These are phyloP conservation scores for Lactifluus piperatus DNA, from an alignment of 768 basidiomycete species.

Conservation along the genomic window DNA sequence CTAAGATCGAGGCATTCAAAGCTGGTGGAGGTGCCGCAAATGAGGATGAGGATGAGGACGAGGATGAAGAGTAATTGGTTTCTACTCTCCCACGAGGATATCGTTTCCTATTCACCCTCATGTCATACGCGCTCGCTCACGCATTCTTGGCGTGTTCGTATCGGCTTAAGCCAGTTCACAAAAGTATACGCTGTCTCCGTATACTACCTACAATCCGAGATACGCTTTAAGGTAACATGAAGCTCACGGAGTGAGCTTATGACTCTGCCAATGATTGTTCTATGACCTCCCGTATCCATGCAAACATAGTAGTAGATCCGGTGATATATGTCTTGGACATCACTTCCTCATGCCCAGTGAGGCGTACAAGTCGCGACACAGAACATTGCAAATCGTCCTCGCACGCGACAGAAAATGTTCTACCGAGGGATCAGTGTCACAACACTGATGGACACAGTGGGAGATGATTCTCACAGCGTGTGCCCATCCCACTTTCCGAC, in stretches of 20 bases:
- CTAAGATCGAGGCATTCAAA: conserved; percentile 88
- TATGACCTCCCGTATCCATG: conserved; percentile 15
- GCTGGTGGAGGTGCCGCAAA: conserved; percentile 37
- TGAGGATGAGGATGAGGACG: conserved; percentile 46
- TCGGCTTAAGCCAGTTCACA: background rate
- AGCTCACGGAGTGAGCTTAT: background rate
- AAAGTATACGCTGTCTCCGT: background rate
- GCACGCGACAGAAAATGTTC: conserved; percentile 7
- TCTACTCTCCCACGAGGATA: background rate
- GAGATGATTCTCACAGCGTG: conserved; percentile 48
- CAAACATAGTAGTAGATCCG: conserved; percentile 8
- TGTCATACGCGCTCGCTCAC: background rate
- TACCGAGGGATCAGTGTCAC: background rate
- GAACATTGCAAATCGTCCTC: conserved; percentile 12
- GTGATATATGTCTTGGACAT: conserved; percentile 2
- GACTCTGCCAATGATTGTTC: conserved; percentile 5
- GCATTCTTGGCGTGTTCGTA: background rate
- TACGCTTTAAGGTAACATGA: background rate
- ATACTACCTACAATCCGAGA: background rate
- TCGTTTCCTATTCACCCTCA: background rate
- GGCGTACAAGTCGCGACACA: conserved; percentile 2
- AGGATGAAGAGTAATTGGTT: conserved; percentile 35
- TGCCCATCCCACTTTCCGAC: conserved; percentile 78
- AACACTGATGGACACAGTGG: background rate
- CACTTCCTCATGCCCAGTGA: conserved; percentile 2